Base-by-base conservation (phyloP, 805 yeast species). In the Candida koratica region DNA sequence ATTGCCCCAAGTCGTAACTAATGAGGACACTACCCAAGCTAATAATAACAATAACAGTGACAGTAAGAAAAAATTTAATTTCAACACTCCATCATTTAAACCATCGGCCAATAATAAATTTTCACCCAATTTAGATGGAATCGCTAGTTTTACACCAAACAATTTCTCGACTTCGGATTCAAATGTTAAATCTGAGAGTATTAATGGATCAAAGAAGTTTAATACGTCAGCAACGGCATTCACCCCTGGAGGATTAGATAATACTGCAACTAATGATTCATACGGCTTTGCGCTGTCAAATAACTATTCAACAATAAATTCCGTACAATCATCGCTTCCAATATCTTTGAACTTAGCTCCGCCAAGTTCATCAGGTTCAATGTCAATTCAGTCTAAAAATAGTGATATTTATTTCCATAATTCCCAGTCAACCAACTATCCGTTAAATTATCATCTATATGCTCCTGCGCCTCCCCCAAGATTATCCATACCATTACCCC, bases 401-500 rank as follows among this genome's bases (percentile, higher is more conserved):
- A 45, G 52, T 19, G 58, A 53, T 31, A 43, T 50, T 38, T 52
- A 36, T 35, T 47, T 39, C 34, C 32, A 28, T 13, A 18, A 22
- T 10, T n/a, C 23, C 7, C 26, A 29, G 10, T 3, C 19, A 3
- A 22, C 39, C 17, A 43, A 44, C 32, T 77, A 62, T 45, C 83
- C 84, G 0, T 61, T 85, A 28, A 87, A 87, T 51, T 84, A 85
- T 55, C 96, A 89, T 59, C 61, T 87, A 25, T 89, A 90, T 60
- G 93, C 96, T 0, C 97, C 97, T 2, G 73, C 77, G 19, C 90
- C 96, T 7, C 86, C 89, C 3, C 89, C 88, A 6, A 79, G 81
- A 51, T 56, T 80, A 32, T 68, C 71, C 26, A 58, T 74, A 7
- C 78, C 80, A 10, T 62, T 84, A 43, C 71, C 73, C 32, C 77